Conservation (phyloP, 1,284 basidiomycete species). For the Stygiomarasmius scandens region DNA sequence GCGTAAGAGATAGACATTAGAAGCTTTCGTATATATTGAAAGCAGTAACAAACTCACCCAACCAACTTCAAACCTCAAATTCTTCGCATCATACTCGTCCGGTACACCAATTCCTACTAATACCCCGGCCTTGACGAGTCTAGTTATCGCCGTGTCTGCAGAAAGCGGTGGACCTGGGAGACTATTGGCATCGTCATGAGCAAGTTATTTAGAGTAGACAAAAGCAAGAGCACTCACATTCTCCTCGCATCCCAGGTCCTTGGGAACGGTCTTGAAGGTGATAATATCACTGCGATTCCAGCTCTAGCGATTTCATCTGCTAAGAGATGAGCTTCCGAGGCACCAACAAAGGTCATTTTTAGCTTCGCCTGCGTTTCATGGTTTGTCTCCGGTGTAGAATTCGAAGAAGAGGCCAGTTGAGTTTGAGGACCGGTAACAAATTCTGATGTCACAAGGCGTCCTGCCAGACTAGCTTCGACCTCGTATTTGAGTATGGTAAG, state of each 20-base stretch:
- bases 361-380: no score
- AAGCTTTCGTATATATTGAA: no score
- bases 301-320: constrained; percentile 56
- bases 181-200: constrained; percentile 23
- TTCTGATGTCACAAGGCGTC: constrained; percentile 44
- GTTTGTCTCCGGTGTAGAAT: no score
- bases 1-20: no score
- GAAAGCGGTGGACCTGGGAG: constrained; percentile 53
- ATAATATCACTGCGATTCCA: constrained; percentile 57
- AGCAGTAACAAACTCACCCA: constrained; percentile 38
- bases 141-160: constrained; percentile 44
- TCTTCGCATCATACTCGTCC: constrained; percentile 39
- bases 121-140: constrained; percentile 50
- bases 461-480: constrained; percentile 43
- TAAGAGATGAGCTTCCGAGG: constrained; percentile 55
- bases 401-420: no score
- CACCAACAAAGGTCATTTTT: constrained; percentile 54
- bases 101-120: constrained; percentile 55
- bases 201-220: constrained; percentile 29
- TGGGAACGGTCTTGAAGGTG: constrained; percentile 51
- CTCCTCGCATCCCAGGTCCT: constrained; percentile 50
- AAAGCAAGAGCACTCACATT: constrained; percentile 35
- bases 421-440: no score
- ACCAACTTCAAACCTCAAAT: constrained; percentile 58
- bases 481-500: constrained; percentile 61